phyloP scores from a whole-genome alignment of 805 yeast species.

The Candida silvicultrix region DNA sequence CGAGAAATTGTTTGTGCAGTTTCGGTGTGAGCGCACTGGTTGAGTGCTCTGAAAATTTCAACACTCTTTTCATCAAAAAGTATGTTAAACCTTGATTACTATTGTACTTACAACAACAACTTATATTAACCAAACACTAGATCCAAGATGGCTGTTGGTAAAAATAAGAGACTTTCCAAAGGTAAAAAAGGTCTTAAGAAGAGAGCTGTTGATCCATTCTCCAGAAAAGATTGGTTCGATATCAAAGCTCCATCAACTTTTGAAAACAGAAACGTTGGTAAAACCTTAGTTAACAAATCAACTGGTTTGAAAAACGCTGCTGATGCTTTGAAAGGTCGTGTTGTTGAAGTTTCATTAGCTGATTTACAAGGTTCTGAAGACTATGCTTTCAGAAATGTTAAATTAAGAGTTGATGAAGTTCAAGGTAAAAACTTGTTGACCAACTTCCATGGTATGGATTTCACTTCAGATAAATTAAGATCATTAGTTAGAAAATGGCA shows the following conservation, averaged over 20 bases:
- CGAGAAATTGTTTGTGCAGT: neutral
- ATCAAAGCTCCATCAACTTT: conserved; percentile 98
- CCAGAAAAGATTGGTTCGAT: conserved; percentile 98
- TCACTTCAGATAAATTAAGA: conserved; percentile 96
- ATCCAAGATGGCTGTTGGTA: conserved; percentile 67
- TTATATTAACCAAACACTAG: neutral
- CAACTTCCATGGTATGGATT: conserved; percentile 99
- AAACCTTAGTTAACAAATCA: conserved; percentile 96
- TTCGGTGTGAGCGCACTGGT: neutral
- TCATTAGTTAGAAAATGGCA: conserved; percentile 99
- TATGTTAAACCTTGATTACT: neutral
- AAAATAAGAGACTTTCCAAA: conserved; percentile 78
- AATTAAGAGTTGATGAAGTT: conserved; percentile 97
- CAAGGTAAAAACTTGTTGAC: conserved; percentile 98
- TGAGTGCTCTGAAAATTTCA: neutral
- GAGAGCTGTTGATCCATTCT: conserved; percentile 99
- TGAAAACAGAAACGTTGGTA: conserved; percentile 98
- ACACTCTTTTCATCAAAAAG: neutral
- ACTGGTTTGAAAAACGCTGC: conserved; percentile 98
- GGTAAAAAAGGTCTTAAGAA: conserved; percentile 98
- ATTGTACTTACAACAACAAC: neutral
- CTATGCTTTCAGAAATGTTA: conserved; percentile 95
- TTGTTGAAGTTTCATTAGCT: conserved; percentile 91
- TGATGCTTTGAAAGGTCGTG: conserved; percentile 97
- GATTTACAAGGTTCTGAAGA: conserved; percentile 99